Percentiles rank a stretch among this genome's conserved stretches.
Evolutionary conservation across 169 alveolate species (phyloP).

Genomic region (Babesia sp.): DNA sequence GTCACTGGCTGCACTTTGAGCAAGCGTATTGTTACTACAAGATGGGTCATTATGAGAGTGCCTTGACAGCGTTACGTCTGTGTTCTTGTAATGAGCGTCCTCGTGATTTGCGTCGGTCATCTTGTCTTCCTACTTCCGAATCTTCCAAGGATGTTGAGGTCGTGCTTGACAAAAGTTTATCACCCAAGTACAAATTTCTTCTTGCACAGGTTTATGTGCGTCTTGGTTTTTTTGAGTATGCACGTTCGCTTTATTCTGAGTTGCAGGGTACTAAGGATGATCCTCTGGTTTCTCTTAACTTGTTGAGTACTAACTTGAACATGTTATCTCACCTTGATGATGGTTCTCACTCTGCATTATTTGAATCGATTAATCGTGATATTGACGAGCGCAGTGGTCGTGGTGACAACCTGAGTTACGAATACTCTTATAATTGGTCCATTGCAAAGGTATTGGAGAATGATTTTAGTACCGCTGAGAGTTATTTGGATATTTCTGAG

Average conservation of each 20-base stretch:
- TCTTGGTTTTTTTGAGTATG: conserved; percentile 42
- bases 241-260: conserved; percentile 19
- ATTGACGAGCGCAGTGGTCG: conserved; percentile 17
- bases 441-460: conserved; percentile 35
- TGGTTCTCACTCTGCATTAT: not conserved
- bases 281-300: conserved; percentile 35
- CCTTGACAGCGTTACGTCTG: conserved; percentile 34
- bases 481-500: conserved; percentile 47
- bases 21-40: conserved; percentile 58
- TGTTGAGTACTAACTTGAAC: conserved; percentile 44
- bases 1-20: conserved; percentile 67
- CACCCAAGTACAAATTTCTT: conserved; percentile 37
- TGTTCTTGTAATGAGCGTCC: conserved; percentile 44
- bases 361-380: conserved; percentile 14
- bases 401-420: conserved; percentile 30
- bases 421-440: conserved; percentile 46
- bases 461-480: conserved; percentile 28
- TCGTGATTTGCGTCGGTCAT: conserved; percentile 6
- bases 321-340: conserved; percentile 27
- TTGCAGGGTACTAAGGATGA: conserved; percentile 20
- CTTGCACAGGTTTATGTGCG: conserved; percentile 53
- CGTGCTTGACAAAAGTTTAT: not conserved
- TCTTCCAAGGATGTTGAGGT: not conserved
- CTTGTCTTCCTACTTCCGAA: not conserved
- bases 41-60: conserved; percentile 46